A percentile compares a stretch with the other conserved stretches of the same genome.
These are phyloP conservation scores for Caryopteris hybrid DNA, from an alignment of 305 asterid genomes.

Conservation along the genomic window DNA sequence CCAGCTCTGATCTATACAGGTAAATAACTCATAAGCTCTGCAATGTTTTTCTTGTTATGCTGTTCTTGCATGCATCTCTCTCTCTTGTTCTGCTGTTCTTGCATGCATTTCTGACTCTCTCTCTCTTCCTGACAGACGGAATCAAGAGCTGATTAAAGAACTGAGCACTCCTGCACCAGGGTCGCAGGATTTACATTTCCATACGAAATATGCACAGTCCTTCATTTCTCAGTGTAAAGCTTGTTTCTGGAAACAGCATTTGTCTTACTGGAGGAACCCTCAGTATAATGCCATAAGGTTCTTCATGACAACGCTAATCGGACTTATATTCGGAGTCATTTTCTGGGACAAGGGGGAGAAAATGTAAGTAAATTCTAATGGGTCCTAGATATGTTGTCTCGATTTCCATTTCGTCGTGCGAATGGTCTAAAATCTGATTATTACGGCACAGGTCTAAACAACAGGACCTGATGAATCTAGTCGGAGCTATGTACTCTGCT, in stretches of 20 bases:
- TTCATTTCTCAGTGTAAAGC: conserved; percentile 74
- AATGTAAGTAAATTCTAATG: conserved; percentile 41
- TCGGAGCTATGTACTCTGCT: conserved; percentile 86
- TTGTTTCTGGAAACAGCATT: conserved; percentile 87
- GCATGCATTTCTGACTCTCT: background rate
- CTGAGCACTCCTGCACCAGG: conserved; percentile 74
- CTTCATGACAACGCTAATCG: conserved; percentile 66
- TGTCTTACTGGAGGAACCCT: conserved; percentile 94
- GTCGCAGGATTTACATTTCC: conserved; percentile 64
- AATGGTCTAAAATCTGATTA: background rate
- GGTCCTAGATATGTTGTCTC: background rate
- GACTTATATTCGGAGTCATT: conserved; percentile 69
- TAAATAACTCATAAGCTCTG: conserved; percentile 23
- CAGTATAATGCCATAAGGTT: conserved; percentile 71
- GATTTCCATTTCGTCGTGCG: too few species aligned
- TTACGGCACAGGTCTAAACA: conserved; percentile 48
- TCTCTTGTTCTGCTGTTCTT: background rate
- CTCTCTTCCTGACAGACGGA: conserved; percentile 47
- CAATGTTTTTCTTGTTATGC: background rate
- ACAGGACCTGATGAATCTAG: conserved; percentile 70
- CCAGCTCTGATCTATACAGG: conserved; percentile 71
- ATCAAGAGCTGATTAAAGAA: conserved; percentile 69
- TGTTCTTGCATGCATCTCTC: background rate
- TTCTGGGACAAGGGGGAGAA: conserved; percentile 77
- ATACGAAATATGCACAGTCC: conserved; percentile 64